A percentile compares a stretch with the other conserved stretches of the same genome.
These are phyloP conservation scores for Vickermania spadyakhi DNA, from an alignment of 208 protist species.

Conservation along the genomic window DNA sequence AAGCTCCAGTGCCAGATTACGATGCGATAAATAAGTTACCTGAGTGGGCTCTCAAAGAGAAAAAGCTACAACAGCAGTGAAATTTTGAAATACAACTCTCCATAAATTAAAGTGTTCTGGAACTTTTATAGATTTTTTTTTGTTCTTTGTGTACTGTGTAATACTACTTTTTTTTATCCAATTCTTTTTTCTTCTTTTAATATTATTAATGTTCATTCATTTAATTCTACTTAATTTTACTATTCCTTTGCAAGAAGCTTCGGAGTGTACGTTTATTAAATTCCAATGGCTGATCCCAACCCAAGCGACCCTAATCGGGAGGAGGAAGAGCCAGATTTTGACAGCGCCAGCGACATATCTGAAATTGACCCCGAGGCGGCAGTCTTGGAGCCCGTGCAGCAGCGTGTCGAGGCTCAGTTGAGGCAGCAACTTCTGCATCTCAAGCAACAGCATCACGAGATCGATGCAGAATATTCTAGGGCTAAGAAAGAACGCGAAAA, in stretches of 20 bases:
- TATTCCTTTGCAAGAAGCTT: no score
- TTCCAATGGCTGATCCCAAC: slow-evolving; percentile 9
- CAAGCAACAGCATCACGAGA: slow-evolving; percentile 76
- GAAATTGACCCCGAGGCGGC: slow-evolving; percentile 84
- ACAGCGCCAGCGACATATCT: slow-evolving; percentile 75
- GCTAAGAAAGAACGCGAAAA: slow-evolving; percentile 83
- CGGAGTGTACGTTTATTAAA: slow-evolving; percentile 11
- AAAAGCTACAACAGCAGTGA: slow-evolving; percentile 23
- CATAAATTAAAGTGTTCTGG: no score
- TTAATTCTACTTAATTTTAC: no score
- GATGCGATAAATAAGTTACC: slow-evolving; percentile 86
- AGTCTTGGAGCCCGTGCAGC: slow-evolving; percentile 77
- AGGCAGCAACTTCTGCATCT: slow-evolving; percentile 81
- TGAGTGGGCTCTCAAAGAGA: slow-evolving; percentile 78
- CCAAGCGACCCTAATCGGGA: not conserved
- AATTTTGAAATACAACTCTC: no score
- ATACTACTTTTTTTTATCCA: slow-evolving; percentile 5
- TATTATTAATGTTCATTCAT: no score
- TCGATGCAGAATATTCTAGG: slow-evolving; percentile 58
- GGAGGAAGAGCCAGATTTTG: slow-evolving; percentile 39
- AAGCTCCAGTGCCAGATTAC: slow-evolving; percentile 81
- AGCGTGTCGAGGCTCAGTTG: slow-evolving; percentile 84
- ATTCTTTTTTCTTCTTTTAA: no score
- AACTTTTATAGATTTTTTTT: not conserved
- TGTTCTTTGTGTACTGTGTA: slow-evolving; percentile 2